Percentiles rank a stretch among this genome's conserved stretches.
These are phyloP conservation scores for Singerocomus inundabilis DNA, from an alignment of 1,284 basidiomycete genomes.

Conservation along the genomic window DNA sequence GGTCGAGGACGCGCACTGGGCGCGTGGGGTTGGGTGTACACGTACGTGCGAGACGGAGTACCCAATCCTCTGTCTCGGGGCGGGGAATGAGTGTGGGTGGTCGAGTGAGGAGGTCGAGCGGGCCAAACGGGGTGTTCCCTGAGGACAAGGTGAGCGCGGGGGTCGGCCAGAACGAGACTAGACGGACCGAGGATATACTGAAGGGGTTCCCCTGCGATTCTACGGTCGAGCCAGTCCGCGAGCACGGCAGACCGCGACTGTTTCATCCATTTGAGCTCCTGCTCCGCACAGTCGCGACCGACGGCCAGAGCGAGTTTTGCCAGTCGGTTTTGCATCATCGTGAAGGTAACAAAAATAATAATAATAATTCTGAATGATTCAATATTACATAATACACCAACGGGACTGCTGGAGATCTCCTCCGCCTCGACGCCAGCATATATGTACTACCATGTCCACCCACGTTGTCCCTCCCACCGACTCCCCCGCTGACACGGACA, in stretches of 20 bases:
- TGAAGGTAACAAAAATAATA: not conserved
- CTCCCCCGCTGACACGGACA: constrained; percentile 1
- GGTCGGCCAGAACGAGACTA: constrained; percentile 19
- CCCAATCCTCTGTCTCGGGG: constrained; percentile 89
- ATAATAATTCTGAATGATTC: not conserved
- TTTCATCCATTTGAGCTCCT: constrained; percentile 65
- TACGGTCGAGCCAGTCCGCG: constrained; percentile 50
- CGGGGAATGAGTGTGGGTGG: constrained; percentile 87
- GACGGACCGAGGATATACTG: constrained; percentile 89
- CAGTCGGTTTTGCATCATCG: constrained; percentile 14
- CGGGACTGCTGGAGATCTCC: constrained; percentile 10
- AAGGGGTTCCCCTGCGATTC: constrained; percentile 74
- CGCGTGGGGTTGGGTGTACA: constrained; percentile 30
- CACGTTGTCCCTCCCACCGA: constrained; percentile 5
- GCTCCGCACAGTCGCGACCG: constrained; percentile 46
- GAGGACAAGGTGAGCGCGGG: constrained; percentile 13
- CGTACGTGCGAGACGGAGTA: constrained; percentile 51
- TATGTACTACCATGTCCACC: constrained; percentile 18
- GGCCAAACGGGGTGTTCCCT: constrained; percentile 90
- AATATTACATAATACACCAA: constrained; percentile 15
- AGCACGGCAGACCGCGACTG: constrained; percentile 31
- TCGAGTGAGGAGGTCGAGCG: constrained; percentile 66
- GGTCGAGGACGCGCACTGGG: constrained; percentile 68
- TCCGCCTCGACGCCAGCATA: constrained; percentile 11
- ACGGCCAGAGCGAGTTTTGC: constrained; percentile 37